phyloP scores from a whole-genome alignment of 2,329 filamentous ascomycete species.

The Beauveria pseudobassiana region DNA sequence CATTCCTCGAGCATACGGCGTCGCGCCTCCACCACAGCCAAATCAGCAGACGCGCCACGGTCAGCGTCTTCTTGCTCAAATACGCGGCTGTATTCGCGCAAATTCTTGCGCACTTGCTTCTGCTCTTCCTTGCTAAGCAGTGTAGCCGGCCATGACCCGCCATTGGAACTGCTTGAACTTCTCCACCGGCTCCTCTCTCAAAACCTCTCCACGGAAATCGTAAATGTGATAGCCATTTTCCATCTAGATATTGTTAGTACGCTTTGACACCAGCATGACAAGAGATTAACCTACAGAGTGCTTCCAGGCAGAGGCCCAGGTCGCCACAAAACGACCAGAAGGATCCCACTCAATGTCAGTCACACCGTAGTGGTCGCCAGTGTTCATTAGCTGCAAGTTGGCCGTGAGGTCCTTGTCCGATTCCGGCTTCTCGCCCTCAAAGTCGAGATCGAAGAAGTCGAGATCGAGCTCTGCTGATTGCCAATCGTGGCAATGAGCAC shows the following conservation, averaged over 20 bases:
- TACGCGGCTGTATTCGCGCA: slow-evolving; percentile 88
- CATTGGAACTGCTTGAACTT: slow-evolving; percentile 98
- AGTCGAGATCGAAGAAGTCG: slow-evolving; percentile 97
- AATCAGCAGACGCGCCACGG: slow-evolving; percentile 87
- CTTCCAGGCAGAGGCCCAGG: slow-evolving; percentile 91
- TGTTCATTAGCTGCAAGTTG: slow-evolving; percentile 92
- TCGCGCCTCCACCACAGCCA: slow-evolving; percentile 84
- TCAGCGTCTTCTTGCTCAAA: slow-evolving; percentile 96
- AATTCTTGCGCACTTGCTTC: slow-evolving; percentile 95
- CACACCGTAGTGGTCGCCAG: slow-evolving; percentile 90
- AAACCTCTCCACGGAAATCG: slow-evolving; percentile 84
- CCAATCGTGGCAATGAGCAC: slow-evolving; percentile 89
- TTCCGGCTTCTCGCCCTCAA: slow-evolving; percentile 92
- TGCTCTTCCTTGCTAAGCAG: slow-evolving; percentile 94
- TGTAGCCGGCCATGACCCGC: slow-evolving; percentile 82
- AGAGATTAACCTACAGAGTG: slow-evolving; percentile 63
- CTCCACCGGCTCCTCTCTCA: slow-evolving; percentile 86
- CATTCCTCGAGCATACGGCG: slow-evolving; percentile 81
- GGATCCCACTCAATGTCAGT: slow-evolving; percentile 98
- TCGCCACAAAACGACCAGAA: slow-evolving; percentile 87
- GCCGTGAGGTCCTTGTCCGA: slow-evolving; percentile 89
- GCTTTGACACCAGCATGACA: not conserved
- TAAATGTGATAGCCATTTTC: slow-evolving; percentile 99
- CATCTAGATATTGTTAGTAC: slow-evolving; percentile 55
- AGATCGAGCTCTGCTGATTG: slow-evolving; percentile 92